Conservation (phyloP, 202 grass and related monocot genomes). For the Musa balbisiana region DNA sequence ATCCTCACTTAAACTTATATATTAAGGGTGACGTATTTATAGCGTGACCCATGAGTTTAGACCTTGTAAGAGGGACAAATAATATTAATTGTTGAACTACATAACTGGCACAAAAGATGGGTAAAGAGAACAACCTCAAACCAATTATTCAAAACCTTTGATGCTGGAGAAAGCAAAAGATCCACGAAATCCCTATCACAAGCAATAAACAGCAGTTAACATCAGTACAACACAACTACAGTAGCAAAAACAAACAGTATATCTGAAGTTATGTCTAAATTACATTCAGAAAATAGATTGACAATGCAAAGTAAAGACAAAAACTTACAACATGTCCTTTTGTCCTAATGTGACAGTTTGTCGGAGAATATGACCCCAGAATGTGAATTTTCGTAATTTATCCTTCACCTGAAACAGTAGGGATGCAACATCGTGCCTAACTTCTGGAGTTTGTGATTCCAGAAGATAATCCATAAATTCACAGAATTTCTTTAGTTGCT, state of each 20-base stretch:
- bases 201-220: neutral
- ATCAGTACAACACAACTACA: neutral
- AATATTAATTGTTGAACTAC: neutral
- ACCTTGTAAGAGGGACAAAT: no score
- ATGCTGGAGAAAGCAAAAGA: conserved; percentile 80
- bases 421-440: conserved; percentile 41
- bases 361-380: conserved; percentile 66
- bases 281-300: neutral
- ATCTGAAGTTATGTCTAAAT: no score
- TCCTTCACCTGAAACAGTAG: conserved; percentile 69
- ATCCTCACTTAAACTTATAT: neutral
- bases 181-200: conserved; percentile 70
- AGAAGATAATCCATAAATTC: conserved; percentile 85
- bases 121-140: conserved; percentile 58
- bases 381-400: conserved; percentile 68
- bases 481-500: conserved; percentile 24
- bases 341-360: conserved; percentile 62
- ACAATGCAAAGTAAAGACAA: neutral
- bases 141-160: conserved; percentile 93
- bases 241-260: neutral
- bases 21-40: neutral
- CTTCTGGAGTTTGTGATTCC: conserved; percentile 73
- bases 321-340: conserved; percentile 87
- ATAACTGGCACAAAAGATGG: neutral
- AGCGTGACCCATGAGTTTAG: neutral